Evolutionary conservation across 108 stramenopile genomes (phyloP), one percentile per base, ranked within the genome.

Genomic region (Cylindrotheca fusiformis): DNA sequence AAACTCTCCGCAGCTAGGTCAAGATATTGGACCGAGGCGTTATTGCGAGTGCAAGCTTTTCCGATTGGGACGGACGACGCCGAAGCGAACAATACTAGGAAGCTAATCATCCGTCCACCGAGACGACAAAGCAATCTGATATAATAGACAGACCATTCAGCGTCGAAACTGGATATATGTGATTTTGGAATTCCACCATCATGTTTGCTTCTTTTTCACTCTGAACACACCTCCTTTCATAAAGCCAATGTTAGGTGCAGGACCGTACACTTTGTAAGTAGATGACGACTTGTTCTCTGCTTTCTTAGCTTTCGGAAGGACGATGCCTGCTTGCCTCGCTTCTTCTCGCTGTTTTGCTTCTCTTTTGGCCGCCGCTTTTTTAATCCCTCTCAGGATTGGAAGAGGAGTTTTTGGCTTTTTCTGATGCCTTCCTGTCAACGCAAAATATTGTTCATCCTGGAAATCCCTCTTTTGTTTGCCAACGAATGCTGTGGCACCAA

Each of bases 221-320:
- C 69, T 69, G 52, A 83, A 69, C 46, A 89, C 74, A 19, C 91
- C 91, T 36, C 73, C 75, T 18, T 60, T 81, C 86, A 89, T 85
- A 46, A 87, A 87, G 2, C 91, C 91, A 60, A 88, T 79, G 56
- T 58, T 79, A 8, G 91, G 91, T 4, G 84, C 78, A 29, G 91
- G 91, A 2, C 91, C 91, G 53, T 73, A 71, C 20, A 65, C 64
- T 25, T 51, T 48, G 30, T 69, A 67, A 8, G 65, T 27, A n/a
- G 61, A 23, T 24, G 14, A 2, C 19, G 49, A 8, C 10, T 46
- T 48, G 20, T 76, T 65, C 21, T 76, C 65, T 0, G 41, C 46
- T 32, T 69, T 58, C 52, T 41, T 67, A 0, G 63, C 63, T 45
- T 52, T 72, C 45, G 85, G 86, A 32, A 82, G 50, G 20, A 92